Percentiles rank a stretch among this genome's conserved stretches.
Conservation (phyloP, 108 stramenopile genomes). For the Aurantiochytrium sp. region DNA sequence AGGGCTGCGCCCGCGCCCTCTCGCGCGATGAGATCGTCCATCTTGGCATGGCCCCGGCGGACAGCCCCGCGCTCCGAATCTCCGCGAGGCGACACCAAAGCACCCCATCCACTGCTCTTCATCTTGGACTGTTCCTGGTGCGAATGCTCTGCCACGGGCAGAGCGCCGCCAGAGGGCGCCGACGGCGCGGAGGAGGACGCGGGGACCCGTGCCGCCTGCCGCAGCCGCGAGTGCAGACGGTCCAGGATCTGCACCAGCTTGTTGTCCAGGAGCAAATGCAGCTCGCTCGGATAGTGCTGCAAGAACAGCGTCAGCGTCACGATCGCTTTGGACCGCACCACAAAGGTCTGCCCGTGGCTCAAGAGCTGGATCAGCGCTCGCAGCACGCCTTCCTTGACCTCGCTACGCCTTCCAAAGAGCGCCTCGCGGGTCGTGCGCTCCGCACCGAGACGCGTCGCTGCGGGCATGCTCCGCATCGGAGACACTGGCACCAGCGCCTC, state of each 20-base stretch:
- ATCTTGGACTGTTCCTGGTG: no score
- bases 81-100: no score
- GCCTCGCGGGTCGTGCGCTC: neutral
- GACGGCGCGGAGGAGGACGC: neutral
- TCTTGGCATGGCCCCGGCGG: neutral
- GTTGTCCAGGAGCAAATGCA: neutral
- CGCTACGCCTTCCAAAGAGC: neutral
- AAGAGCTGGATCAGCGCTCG: neutral
- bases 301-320: constrained; percentile 8
- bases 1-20: neutral
- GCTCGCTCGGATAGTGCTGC: neutral
- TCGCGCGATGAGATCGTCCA: neutral
- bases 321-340: neutral
- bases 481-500: neutral
- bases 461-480: neutral
- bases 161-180: no score
- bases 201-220: neutral
- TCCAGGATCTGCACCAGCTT: neutral
- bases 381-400: neutral
- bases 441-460: neutral
- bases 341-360: constrained; percentile 17
- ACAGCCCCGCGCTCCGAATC: no score
- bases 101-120: no score
- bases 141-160: no score
- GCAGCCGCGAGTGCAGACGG: neutral